Conservation (phyloP, 1,139 yeast genomes). For the Saccharomyces hybrid region DNA sequence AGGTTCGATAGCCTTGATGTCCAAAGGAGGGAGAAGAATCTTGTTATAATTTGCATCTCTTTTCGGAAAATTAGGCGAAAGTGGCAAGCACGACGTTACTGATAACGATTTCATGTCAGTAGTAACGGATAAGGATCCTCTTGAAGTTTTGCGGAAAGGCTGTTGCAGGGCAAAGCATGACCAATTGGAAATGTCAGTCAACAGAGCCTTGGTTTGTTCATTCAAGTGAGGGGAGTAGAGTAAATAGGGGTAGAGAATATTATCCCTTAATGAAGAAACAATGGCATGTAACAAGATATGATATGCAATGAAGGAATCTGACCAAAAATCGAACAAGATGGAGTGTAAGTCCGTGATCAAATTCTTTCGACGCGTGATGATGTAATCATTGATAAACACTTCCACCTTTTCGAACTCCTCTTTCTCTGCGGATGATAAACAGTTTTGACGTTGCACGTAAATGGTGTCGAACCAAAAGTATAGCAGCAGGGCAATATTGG, state of each 20-base stretch:
- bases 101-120: neutral
- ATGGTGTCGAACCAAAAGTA: neutral
- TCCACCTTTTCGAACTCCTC: neutral
- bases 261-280: neutral
- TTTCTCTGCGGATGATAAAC: neutral
- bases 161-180: neutral
- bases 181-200: neutral
- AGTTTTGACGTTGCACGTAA: neutral
- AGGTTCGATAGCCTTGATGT: neutral
- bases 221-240: neutral
- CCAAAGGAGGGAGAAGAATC: neutral
- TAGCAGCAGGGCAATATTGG: neutral
- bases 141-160: neutral
- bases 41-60: neutral
- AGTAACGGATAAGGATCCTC: neutral
- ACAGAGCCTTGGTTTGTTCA: neutral
- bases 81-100: neutral
- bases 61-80: neutral
- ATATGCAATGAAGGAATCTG: neutral
- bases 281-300: neutral
- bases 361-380: neutral
- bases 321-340: neutral
- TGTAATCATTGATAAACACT: neutral
- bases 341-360: neutral
- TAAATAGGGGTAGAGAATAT: neutral